Evolutionary conservation across 2,329 filamentous ascomycete species (phyloP).

Genomic region (Periconia sp.): DNA sequence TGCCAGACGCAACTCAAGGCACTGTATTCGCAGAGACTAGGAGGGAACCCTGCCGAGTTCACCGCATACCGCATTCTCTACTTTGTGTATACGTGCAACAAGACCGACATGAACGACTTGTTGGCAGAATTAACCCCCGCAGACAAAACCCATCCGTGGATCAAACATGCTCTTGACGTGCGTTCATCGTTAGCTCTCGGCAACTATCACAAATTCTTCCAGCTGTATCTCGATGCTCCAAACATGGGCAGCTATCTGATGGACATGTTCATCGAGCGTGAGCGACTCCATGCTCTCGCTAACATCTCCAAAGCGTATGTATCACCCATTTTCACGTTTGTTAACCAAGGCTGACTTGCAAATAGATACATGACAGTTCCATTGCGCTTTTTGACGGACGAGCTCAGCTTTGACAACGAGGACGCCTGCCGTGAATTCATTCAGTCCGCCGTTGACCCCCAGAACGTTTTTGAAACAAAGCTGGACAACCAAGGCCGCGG

Average conservation of each 20-base stretch:
- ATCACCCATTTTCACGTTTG: neutral
- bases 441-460: slow-evolving; percentile 70
- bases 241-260: slow-evolving; percentile 98
- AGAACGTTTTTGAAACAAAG: slow-evolving; percentile 74
- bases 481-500: slow-evolving; percentile 50
- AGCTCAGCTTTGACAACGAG: slow-evolving; percentile 93
- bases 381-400: slow-evolving; percentile 89
- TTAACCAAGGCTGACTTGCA: slow-evolving; percentile 49
- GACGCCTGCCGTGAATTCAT: slow-evolving; percentile 89
- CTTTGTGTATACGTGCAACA: slow-evolving; percentile 98
- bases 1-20: slow-evolving; percentile 97
- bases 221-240: slow-evolving; percentile 88
- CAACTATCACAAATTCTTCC: slow-evolving; percentile 98
- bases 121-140: slow-evolving; percentile 97
- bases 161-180: slow-evolving; percentile 84
- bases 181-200: slow-evolving; percentile 88
- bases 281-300: slow-evolving; percentile 86
- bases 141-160: slow-evolving; percentile 87
- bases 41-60: slow-evolving; percentile 91
- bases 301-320: slow-evolving; percentile 95
- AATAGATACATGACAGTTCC: slow-evolving; percentile 87
- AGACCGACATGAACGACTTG: slow-evolving; percentile 95
- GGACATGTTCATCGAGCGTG: slow-evolving; percentile 97
- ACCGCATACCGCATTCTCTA: slow-evolving; percentile 99
- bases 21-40: slow-evolving; percentile 82